phyloP scores from a whole-genome alignment of 805 yeast species.

The Sugiyamaella chiloensis region DNA sequence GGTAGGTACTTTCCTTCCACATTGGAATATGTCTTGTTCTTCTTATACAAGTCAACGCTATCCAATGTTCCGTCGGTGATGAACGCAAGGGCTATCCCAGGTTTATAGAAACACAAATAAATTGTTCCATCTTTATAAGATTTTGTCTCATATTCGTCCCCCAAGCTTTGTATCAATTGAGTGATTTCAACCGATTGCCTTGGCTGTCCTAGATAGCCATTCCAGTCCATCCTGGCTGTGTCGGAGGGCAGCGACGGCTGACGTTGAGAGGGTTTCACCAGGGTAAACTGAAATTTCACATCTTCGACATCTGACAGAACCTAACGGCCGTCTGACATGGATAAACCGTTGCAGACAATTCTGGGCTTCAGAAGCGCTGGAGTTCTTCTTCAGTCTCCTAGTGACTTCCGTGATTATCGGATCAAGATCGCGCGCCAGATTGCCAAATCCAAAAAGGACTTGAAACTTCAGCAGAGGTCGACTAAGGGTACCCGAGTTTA shows the following conservation, averaged over 20 bases:
- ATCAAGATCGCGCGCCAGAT: conserved; percentile 56
- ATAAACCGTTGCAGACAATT: conserved; percentile 44
- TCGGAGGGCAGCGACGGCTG: background rate
- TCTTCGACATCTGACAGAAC: too few species aligned
- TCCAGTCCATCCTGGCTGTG: background rate
- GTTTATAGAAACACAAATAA: conserved; percentile 22
- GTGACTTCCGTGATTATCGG: conserved; percentile 70
- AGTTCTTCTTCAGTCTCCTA: conserved; percentile 54
- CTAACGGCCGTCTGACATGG: conserved; percentile 35
- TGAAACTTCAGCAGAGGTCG: conserved; percentile 61
- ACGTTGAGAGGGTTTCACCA: background rate
- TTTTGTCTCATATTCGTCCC: conserved; percentile 10
- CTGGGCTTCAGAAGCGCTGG: conserved; percentile 54
- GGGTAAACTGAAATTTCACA: background rate
- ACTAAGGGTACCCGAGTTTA: conserved; percentile 52
- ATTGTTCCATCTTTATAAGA: conserved; percentile 16
- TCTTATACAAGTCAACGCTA: conserved; percentile 36
- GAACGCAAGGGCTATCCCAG: conserved; percentile 24
- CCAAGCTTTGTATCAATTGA: background rate
- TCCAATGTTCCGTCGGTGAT: conserved; percentile 26
- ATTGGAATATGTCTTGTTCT: conserved; percentile 23
- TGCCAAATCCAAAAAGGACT: conserved; percentile 60
- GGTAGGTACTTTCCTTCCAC: conserved; percentile 15
- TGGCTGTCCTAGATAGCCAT: background rate
- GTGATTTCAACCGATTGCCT: background rate